phyloP scores from a whole-genome alignment of 495 filamentous ascomycete species.

The Terfezia claveryi region DNA sequence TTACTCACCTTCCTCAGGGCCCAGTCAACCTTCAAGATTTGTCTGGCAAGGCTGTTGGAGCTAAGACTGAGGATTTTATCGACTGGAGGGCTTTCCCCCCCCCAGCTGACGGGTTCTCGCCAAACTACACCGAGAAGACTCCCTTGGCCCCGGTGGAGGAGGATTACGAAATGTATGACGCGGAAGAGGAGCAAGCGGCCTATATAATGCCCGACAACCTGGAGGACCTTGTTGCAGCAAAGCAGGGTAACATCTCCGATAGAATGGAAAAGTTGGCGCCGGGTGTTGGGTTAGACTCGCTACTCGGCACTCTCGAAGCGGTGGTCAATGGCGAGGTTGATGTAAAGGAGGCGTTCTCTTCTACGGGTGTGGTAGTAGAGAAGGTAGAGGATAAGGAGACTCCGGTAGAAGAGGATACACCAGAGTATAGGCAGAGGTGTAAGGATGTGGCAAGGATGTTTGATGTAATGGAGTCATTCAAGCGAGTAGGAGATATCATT shows the following conservation, averaged over 20 bases:
- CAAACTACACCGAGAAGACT: constrained; percentile 9
- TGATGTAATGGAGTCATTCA: constrained; percentile 16
- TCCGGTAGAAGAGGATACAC: not conserved
- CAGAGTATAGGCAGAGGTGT: not conserved
- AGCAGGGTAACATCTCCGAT: constrained; percentile 4
- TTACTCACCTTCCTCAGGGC: constrained; percentile 51
- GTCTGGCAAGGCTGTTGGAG: constrained; percentile 35
- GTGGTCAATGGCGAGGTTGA: constrained; percentile 14
- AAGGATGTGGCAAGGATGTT: constrained; percentile 9
- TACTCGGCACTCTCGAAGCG: constrained; percentile 18
- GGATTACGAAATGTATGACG: constrained; percentile 13
- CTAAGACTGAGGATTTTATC: constrained; percentile 5
- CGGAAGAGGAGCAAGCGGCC: constrained; percentile 1
- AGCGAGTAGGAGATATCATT: constrained; percentile 15
- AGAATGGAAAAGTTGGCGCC: constrained; percentile 17
- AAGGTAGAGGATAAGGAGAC: constrained; percentile 3
- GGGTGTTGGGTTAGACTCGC: constrained; percentile 13
- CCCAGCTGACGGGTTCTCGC: constrained; percentile 17
- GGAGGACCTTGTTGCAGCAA: constrained; percentile 11
- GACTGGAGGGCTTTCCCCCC: constrained; percentile 10
- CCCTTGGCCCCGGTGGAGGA: not conserved
- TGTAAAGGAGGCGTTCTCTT: constrained; percentile 15
- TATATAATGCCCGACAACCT: constrained; percentile 17
- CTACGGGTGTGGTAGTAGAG: constrained; percentile 2
- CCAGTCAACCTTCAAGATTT: constrained; percentile 41